These are phyloP conservation scores for Pythium plurisporium DNA, from an alignment of 352 stramenopile species.

Conservation along the genomic window DNA sequence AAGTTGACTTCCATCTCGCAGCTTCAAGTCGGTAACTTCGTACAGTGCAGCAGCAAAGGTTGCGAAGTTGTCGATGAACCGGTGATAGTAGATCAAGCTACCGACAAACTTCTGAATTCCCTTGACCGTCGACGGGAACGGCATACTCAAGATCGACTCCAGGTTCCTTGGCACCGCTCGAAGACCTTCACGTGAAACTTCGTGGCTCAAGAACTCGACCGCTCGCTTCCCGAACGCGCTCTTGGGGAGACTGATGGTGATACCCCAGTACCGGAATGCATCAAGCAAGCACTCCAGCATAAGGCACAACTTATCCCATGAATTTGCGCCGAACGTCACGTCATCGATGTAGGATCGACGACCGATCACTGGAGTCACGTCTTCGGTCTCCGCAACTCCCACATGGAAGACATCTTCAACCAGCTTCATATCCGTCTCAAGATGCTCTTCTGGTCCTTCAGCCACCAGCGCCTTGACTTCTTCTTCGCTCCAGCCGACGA, in stretches of 20 bases:
- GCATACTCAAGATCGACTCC: slow-evolving; percentile 1
- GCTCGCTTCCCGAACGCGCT: slow-evolving; percentile 11
- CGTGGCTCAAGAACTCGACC: slow-evolving; percentile 21
- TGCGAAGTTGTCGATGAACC: slow-evolving; percentile 6
- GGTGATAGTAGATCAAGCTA: slow-evolving; percentile 8
- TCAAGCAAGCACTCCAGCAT: slow-evolving; percentile 12
- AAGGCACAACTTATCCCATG: slow-evolving; percentile 14
- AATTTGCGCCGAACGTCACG: slow-evolving; percentile 3
- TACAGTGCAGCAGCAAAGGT: slow-evolving; percentile 5
- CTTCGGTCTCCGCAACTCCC: neutral
- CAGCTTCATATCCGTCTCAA: neutral
- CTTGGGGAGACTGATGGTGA: slow-evolving; percentile 27
- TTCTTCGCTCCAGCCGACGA: neutral
- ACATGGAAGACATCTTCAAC: slow-evolving; percentile 1
- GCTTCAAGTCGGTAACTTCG: slow-evolving; percentile 3
- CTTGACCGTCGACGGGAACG: slow-evolving; percentile 1
- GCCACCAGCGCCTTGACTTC: neutral
- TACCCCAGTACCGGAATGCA: slow-evolving; percentile 10
- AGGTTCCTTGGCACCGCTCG: neutral
- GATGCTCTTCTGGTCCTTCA: neutral
- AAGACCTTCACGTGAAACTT: neutral
- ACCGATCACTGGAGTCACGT: neutral
- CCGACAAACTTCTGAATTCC: slow-evolving; percentile 3
- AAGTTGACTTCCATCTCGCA: neutral
- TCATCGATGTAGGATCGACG: slow-evolving; percentile 29